Evolutionary conservation across 768 basidiomycete species (phyloP).

Genomic region (Calvatia gigantea): DNA sequence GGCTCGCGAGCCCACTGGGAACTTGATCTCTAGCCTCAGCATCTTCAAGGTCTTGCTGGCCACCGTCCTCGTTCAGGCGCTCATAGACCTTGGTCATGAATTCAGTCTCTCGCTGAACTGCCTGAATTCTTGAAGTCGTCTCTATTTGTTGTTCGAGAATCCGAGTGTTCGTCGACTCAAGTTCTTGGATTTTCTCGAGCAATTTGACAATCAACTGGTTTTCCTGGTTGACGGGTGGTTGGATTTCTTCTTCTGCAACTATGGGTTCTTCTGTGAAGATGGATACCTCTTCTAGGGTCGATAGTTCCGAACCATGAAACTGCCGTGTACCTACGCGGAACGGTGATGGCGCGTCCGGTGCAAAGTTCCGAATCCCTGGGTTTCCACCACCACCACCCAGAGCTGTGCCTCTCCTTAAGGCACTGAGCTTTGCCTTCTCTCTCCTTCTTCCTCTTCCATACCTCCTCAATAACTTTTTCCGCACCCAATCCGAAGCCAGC

Average conservation of each 20-base stretch:
- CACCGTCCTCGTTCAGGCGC: constrained; percentile 50
- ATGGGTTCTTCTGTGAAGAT: neutral
- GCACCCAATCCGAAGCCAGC: constrained; percentile 37
- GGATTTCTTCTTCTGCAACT: constrained; percentile 6
- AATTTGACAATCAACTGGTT: constrained; percentile 67
- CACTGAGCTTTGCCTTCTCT: constrained; percentile 52
- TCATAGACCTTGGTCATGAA: constrained; percentile 71
- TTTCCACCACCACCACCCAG: constrained; percentile 24
- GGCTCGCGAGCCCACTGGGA: constrained; percentile 8
- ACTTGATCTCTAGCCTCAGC: constrained; percentile 16
- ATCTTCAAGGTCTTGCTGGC: constrained; percentile 32
- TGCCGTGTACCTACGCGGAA: constrained; percentile 21
- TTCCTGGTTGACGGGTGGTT: constrained; percentile 39
- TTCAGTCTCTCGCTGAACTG: constrained; percentile 69
- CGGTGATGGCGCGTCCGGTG: constrained; percentile 46
- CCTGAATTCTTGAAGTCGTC: constrained; percentile 58
- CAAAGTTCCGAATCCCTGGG: constrained; percentile 49
- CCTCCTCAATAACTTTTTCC: constrained; percentile 38
- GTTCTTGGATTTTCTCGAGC: constrained; percentile 68
- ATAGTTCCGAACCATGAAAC: constrained; percentile 12
- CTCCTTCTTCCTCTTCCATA: constrained; percentile 44
- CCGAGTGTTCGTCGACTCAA: constrained; percentile 68
- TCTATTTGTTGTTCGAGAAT: constrained; percentile 64
- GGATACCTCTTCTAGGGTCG: constrained; percentile 12
- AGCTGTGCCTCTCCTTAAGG: constrained; percentile 40